Base-by-base conservation (phyloP, 2,329 filamentous ascomycete genomes). In the Samsoniella hepiali region DNA sequence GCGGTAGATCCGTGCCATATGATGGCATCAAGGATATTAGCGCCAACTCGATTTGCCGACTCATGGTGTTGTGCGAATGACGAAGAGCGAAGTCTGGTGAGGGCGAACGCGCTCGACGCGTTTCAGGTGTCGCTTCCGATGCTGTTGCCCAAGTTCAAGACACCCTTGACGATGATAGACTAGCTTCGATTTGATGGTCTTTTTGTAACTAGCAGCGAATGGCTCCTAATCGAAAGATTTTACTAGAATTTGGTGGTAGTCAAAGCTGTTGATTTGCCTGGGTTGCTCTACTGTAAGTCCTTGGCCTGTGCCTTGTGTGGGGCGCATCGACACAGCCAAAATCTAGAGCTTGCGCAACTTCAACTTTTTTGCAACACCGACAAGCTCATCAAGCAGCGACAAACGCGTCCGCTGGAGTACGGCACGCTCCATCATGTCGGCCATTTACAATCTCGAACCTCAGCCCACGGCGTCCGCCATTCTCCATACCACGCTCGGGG, bases 391-490 rank as follows among this genome's bases (percentile, higher is more conserved):
- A 4, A 22, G 49, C 57, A 32, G 15, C 51, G 42, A 42, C 11
- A 27, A 34, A 34, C 31, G 31, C 27, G 22, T 42, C 45, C 15
- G 6, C 17, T 10, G 40, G 17, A 6, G 27, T 40, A 38, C 51
- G 17, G 44, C 42, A 63, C n/a, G 15, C 15, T 31, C 34, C 32
- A 58, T 49, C 22, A 97, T 98, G 94, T 94, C 92, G 63, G 83
- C 91, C 51, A 88, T 93, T 64, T 98, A 98, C 78, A 96, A 96
- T 71, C 91, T 96, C 72, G 94, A 97, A 77, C 94, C 95, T 59
- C 92, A 94, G 72, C 92, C 95, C 53, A 97, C 94, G 64, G 95
- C 91, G 29, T 97, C 95, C 68, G 92, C 91, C 63, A 88, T 97
- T 68, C 83, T 99, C 49, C 89, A 96, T 76, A 99, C 95, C 10